Evolutionary conservation across 805 yeast species (phyloP).

Genomic region (Suhomyces vadensis): DNA sequence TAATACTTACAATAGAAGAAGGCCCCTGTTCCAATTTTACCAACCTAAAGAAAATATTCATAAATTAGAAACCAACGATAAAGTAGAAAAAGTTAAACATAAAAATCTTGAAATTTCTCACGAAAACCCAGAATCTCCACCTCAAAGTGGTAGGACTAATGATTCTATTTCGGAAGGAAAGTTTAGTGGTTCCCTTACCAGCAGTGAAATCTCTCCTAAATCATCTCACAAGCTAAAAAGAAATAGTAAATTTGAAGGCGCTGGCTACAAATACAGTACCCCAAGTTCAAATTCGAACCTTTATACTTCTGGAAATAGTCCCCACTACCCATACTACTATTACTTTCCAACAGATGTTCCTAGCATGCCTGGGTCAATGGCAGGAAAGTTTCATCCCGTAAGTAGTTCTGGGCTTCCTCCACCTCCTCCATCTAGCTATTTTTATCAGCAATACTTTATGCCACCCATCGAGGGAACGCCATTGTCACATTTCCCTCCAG

Average conservation of each 20-base stretch:
- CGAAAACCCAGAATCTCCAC: background rate
- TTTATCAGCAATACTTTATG: conserved; percentile 28
- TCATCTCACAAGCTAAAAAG: background rate
- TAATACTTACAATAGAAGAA: conserved; percentile 7
- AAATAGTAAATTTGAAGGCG: background rate
- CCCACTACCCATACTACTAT: conserved; percentile 16
- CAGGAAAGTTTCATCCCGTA: conserved; percentile 18
- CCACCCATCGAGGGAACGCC: conserved; percentile 21
- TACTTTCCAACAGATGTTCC: conserved; percentile 15
- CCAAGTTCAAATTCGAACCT: background rate
- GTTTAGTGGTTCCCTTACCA: background rate
- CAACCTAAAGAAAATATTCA: conserved; percentile 11
- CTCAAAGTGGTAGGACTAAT: conserved; percentile 5
- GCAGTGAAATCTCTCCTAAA: background rate
- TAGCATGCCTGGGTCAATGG: background rate
- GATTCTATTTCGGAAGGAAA: background rate
- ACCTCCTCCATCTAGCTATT: conserved; percentile 28
- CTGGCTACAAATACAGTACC: background rate
- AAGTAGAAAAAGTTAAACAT: background rate
- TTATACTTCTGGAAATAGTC: background rate
- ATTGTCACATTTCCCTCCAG: conserved; percentile 18
- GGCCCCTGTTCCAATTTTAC: background rate
- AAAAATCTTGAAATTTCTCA: too few species aligned
- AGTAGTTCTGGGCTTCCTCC: conserved; percentile 21
- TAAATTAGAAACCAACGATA: background rate